Evolutionary conservation across 2,329 filamentous ascomycete species (phyloP).

Genomic region (Coniochaeta ligniaria): DNA sequence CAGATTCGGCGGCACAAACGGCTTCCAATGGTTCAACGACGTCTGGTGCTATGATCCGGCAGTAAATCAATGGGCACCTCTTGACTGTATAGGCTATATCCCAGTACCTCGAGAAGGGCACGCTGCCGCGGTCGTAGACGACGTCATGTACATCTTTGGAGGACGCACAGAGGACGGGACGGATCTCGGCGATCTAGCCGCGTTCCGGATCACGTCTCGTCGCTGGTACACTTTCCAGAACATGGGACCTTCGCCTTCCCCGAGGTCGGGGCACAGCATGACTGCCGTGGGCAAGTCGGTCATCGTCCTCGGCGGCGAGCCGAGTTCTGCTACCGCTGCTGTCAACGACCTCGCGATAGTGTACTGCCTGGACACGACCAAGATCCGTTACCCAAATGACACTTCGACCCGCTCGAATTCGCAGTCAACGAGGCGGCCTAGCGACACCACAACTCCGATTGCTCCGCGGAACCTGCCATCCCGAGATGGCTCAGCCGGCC

Average conservation of each 20-base stretch:
- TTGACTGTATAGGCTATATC: constrained; percentile 97
- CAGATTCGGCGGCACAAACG: constrained; percentile 96
- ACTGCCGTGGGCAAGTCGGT: constrained; percentile 89
- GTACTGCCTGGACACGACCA: constrained; percentile 88
- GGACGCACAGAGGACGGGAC: constrained; percentile 89
- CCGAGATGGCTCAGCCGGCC: constrained; percentile 45
- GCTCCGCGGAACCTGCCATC: constrained; percentile 30
- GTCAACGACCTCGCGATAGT: constrained; percentile 79
- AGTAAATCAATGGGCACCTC: constrained; percentile 74
- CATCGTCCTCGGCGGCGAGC: constrained; percentile 88
- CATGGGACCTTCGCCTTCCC: constrained; percentile 93
- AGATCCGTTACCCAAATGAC: constrained; percentile 94
- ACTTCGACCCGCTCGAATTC: constrained; percentile 25
- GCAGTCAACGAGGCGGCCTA: constrained; percentile 20
- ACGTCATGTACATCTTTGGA: constrained; percentile 99
- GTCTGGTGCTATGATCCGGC: constrained; percentile 93
- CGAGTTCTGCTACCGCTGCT: constrained; percentile 76
- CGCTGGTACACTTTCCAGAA: constrained; percentile 99
- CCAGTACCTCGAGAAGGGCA: constrained; percentile 90
- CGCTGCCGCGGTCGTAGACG: constrained; percentile 85
- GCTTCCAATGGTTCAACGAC: constrained; percentile 96
- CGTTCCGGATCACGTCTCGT: constrained; percentile 65
- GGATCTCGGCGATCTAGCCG: constrained; percentile 88
- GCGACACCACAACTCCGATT: constrained; percentile 16
- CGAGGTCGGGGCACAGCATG: constrained; percentile 95